Evolutionary conservation across 202 grass and related monocot species (phyloP).

Genomic region (Dendrocalamus latiflorus): DNA sequence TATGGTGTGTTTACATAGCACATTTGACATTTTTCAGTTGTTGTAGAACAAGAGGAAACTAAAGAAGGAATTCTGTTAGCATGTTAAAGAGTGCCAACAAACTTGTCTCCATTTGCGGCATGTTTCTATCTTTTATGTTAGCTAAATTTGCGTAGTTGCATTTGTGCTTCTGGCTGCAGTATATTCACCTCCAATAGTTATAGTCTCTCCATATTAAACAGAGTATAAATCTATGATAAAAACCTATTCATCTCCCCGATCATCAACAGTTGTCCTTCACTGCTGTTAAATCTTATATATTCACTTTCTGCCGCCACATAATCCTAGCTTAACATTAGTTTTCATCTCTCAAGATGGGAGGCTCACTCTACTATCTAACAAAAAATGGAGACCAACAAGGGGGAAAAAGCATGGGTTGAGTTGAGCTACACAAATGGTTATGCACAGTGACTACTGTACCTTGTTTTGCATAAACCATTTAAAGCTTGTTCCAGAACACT

Average conservation of each 20-base stretch:
- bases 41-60: not conserved
- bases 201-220: not conserved
- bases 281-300: not conserved
- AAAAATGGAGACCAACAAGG: too few species aligned
- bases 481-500: not conserved
- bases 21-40: not conserved
- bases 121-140: not conserved
- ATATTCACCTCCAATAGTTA: constrained; percentile 5
- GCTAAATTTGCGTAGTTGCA: not conserved
- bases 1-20: not conserved
- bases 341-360: not conserved
- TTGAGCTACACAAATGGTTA: not conserved
- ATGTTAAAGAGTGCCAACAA: not conserved
- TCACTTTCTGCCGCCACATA: not conserved
- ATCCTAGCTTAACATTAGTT: not conserved
- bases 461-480: not conserved
- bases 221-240: not conserved
- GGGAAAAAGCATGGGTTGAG: not conserved
- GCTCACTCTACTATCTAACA: too few species aligned
- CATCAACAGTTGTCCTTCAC: not conserved
- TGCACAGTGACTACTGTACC: not conserved
- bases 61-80: not conserved
- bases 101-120: not conserved
- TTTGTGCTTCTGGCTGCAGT: constrained; percentile 10
- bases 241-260: not conserved